Conservation (phyloP, 1,284 basidiomycete genomes). For the Marasmius sp. region DNA sequence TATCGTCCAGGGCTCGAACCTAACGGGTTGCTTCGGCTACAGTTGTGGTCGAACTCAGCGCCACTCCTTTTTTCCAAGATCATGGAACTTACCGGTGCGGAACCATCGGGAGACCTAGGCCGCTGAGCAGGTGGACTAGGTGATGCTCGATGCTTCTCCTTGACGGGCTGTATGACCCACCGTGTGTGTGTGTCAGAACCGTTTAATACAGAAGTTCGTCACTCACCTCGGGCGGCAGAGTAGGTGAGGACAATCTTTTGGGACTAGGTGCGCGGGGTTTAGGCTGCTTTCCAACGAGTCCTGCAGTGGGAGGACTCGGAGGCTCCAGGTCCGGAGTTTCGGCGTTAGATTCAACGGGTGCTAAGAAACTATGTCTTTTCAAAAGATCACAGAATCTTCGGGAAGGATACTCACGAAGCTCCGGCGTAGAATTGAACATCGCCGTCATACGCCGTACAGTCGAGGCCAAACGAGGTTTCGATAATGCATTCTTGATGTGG, state of each 20-base stretch:
- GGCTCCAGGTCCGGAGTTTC: conserved; percentile 37
- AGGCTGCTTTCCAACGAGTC: conserved; percentile 14
- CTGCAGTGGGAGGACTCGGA: background rate
- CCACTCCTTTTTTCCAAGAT: background rate
- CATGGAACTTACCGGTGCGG: background rate
- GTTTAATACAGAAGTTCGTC: background rate
- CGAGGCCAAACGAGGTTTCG: conserved; percentile 64
- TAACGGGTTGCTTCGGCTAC: background rate
- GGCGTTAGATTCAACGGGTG: conserved; percentile 39
- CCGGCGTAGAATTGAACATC: conserved; percentile 59
- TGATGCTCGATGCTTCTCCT: background rate
- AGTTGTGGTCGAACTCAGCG: background rate
- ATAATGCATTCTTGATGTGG: conserved; percentile 67
- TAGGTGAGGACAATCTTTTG: conserved; percentile 9
- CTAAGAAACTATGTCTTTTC: conserved; percentile 26
- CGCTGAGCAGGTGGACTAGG: background rate
- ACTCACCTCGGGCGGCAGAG: background rate
- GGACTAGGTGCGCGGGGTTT: conserved; percentile 15
- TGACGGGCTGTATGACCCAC: background rate
- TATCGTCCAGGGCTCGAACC: background rate
- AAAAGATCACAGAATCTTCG: conserved; percentile 6
- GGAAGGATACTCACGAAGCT: conserved; percentile 53
- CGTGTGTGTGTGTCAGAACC: background rate
- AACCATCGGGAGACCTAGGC: background rate
- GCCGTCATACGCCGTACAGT: conserved; percentile 68